Evolutionary conservation across 2,329 filamentous ascomycete genomes (phyloP).

Genomic region (Neonectria coccinea): DNA sequence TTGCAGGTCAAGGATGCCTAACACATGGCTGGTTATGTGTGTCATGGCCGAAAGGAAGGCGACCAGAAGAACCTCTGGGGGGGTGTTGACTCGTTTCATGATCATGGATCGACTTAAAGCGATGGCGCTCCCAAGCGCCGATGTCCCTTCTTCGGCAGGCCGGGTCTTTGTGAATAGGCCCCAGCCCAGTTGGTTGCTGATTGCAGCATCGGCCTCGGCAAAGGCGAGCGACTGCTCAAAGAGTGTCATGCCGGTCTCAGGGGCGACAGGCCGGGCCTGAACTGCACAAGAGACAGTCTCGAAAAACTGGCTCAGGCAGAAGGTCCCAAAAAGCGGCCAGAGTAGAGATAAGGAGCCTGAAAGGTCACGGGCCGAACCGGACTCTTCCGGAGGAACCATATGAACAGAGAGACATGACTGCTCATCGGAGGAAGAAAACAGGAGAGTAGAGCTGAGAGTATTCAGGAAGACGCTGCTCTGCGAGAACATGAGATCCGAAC

Average conservation of each 20-base stretch:
- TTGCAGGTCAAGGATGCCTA: conserved; percentile 85
- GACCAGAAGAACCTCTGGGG: conserved; percentile 88
- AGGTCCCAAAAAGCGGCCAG: conserved; percentile 79
- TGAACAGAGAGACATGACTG: conserved; percentile 79
- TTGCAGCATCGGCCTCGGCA: conserved; percentile 91
- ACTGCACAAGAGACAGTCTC: conserved; percentile 90
- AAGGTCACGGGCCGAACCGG: conserved; percentile 65
- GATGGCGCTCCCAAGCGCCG: conserved; percentile 50
- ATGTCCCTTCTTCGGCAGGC: conserved; percentile 45
- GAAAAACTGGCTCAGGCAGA: conserved; percentile 83
- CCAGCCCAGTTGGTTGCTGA: conserved; percentile 82
- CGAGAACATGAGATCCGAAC: conserved; percentile 76
- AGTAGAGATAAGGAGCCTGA: conserved; percentile 81
- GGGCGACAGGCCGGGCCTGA: conserved; percentile 81
- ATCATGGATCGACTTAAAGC: conserved; percentile 74
- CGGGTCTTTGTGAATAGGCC: conserved; percentile 68
- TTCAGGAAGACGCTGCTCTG: conserved; percentile 78
- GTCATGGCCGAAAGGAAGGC: conserved; percentile 90
- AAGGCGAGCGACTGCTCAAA: conserved; percentile 97
- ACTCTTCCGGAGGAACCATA: conserved; percentile 71
- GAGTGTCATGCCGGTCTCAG: conserved; percentile 94
- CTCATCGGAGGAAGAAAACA: conserved; percentile 80
- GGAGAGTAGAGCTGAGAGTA: conserved; percentile 74
- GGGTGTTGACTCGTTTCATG: conserved; percentile 84
- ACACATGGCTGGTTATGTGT: conserved; percentile 84